These are phyloP conservation scores for Tolypocladium guangdongense DNA, from an alignment of 2,329 filamentous ascomycete genomes.

Conservation along the genomic window DNA sequence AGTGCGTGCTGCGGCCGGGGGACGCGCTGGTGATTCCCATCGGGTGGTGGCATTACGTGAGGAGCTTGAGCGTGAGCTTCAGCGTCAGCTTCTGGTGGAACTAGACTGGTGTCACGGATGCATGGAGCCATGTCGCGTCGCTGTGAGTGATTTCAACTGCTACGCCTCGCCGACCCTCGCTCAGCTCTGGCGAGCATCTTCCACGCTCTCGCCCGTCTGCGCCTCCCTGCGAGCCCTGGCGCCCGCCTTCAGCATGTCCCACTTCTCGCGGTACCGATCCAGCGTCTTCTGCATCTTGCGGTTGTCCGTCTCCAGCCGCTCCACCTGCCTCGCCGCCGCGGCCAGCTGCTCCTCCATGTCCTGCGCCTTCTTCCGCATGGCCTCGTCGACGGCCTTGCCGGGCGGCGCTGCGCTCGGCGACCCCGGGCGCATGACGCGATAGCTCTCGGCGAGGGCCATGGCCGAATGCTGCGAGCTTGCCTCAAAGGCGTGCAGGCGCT, in stretches of 20 bases:
- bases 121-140: background rate
- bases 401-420: constrained; percentile 29
- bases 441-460: constrained; percentile 76
- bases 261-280: constrained; percentile 48
- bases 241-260: constrained; percentile 50
- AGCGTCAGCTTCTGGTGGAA: constrained; percentile 98
- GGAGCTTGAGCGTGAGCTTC: constrained; percentile 74
- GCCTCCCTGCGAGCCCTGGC: constrained; percentile 43
- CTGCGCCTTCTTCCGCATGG: constrained; percentile 37
- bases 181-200: constrained; percentile 16
- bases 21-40: constrained; percentile 83
- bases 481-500: constrained; percentile 86
- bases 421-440: constrained; percentile 47
- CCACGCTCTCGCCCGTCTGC: constrained; percentile 25
- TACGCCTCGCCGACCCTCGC: background rate
- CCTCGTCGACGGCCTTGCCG: constrained; percentile 20
- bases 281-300: constrained; percentile 44
- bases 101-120: constrained; percentile 11
- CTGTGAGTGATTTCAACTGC: background rate
- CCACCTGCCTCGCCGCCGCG: constrained; percentile 46
- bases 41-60: constrained; percentile 98
- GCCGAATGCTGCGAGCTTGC: constrained; percentile 81
- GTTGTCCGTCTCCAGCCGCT: constrained; percentile 53
- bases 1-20: constrained; percentile 69
- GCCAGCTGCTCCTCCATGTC: constrained; percentile 60